Evolutionary conservation across 768 basidiomycete genomes (phyloP).

Genomic region (Russula earlei): DNA sequence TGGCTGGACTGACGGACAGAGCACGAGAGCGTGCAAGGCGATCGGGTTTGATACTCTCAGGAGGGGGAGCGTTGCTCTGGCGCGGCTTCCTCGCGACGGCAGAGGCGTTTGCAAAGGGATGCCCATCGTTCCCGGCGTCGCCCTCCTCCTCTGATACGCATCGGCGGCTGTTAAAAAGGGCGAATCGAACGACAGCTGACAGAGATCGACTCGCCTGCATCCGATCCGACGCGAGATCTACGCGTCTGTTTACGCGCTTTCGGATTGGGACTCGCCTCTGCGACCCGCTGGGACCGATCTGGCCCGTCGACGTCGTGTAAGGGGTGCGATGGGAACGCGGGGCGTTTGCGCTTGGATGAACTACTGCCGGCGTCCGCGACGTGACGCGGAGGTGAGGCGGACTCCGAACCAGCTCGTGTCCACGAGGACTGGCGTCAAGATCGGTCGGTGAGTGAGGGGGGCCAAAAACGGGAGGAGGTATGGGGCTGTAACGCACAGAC

Average conservation of each 20-base stretch:
- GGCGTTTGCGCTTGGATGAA: slow-evolving; percentile 34
- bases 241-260: slow-evolving; percentile 44
- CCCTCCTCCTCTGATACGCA: not conserved
- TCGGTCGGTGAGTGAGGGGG: not conserved
- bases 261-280: slow-evolving; percentile 48
- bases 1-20: slow-evolving; percentile 19
- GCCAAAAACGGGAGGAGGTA: slow-evolving; percentile 11
- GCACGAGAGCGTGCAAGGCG: slow-evolving; percentile 13
- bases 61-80: slow-evolving; percentile 20
- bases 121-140: not conserved
- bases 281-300: slow-evolving; percentile 15
- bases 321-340: slow-evolving; percentile 18
- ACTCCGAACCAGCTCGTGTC: slow-evolving; percentile 19
- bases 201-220: slow-evolving; percentile 1
- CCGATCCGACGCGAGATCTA: not conserved
- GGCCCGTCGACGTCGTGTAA: slow-evolving; percentile 8
- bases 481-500: slow-evolving; percentile 9
- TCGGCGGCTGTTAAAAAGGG: not conserved
- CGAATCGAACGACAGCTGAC: not conserved
- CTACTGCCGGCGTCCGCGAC: not conserved
- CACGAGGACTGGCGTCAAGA: slow-evolving; percentile 14
- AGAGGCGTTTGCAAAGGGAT: not conserved
- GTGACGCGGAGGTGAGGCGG: slow-evolving; percentile 10
- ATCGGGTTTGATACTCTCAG: slow-evolving; percentile 24
- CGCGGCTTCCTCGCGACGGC: slow-evolving; percentile 1